A percentile compares a stretch with the other conserved stretches of the same genome.
Conservation (phyloP, 805 yeast genomes). For the Candida alai region DNA sequence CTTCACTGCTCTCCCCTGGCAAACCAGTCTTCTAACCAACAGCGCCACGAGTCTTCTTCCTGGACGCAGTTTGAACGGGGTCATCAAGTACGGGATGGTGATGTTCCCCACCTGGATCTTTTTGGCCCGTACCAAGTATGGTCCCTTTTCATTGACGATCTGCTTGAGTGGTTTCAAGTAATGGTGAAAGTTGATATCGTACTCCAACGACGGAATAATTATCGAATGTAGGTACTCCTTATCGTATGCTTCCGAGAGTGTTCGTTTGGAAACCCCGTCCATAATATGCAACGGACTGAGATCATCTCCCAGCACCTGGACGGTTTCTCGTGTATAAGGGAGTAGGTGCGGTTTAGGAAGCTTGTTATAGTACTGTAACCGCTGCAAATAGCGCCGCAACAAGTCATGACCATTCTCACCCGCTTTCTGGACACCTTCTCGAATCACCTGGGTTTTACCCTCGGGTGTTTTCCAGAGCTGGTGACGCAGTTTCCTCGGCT, state of each 20-base stretch:
- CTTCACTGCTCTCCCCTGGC: conserved; percentile 17
- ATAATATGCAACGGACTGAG: neutral
- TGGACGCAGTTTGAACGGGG: conserved; percentile 20
- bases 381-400: conserved; percentile 25
- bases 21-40: conserved; percentile 28
- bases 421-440: too few species aligned
- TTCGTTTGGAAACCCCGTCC: conserved; percentile 1
- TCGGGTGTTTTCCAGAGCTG: too few species aligned
- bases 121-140: conserved; percentile 27
- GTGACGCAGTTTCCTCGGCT: too few species aligned
- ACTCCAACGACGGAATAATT: conserved; percentile 30
- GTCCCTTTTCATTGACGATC: conserved; percentile 32
- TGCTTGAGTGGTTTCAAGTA: conserved; percentile 16
- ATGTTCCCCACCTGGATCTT: conserved; percentile 30
- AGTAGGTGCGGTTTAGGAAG: conserved; percentile 32
- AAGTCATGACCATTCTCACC: conserved; percentile 10
- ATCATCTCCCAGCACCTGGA: conserved; percentile 8
- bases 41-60: conserved; percentile 25
- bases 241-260: conserved; percentile 24
- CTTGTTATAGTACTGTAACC: conserved; percentile 20
- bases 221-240: conserved; percentile 27
- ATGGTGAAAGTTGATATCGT: conserved; percentile 27
- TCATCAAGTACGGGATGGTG: conserved; percentile 23
- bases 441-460: too few species aligned
- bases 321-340: conserved; percentile 21